These are phyloP conservation scores for Fraxinus baroniana DNA, from an alignment of 305 asterid genomes.

Conservation along the genomic window DNA sequence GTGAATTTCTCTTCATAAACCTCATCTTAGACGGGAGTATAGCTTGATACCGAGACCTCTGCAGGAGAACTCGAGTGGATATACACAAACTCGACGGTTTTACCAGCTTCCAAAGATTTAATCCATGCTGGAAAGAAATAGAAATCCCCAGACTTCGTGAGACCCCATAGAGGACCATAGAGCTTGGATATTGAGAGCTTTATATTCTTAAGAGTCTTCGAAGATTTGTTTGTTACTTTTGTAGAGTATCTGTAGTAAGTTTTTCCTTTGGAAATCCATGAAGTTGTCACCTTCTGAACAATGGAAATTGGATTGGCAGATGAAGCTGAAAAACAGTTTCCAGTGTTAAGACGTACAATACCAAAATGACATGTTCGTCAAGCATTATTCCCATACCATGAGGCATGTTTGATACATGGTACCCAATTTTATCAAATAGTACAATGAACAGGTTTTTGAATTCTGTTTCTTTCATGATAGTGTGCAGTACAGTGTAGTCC, in stretches of 20 bases:
- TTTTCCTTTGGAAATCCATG: constrained; percentile 50
- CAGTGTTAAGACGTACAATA: not conserved
- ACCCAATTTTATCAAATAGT: not conserved
- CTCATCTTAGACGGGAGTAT: constrained; percentile 36
- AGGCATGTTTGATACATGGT: not conserved
- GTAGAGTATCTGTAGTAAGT: constrained; percentile 55
- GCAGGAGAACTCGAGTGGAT: constrained; percentile 56
- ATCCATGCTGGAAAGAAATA: constrained; percentile 54
- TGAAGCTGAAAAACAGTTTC: constrained; percentile 29
- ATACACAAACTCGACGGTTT: constrained; percentile 57
- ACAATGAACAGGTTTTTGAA: not conserved
- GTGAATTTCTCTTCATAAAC: constrained; percentile 5
- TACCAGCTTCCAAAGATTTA: constrained; percentile 46
- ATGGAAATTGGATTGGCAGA: constrained; percentile 32
- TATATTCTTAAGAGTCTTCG: constrained; percentile 44
- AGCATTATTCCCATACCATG: not conserved
- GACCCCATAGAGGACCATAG: constrained; percentile 67
- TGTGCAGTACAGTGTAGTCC: not conserved
- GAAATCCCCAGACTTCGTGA: constrained; percentile 41
- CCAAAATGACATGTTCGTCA: not conserved
- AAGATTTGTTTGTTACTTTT: constrained; percentile 49
- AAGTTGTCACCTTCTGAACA: constrained; percentile 40
- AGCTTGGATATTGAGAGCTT: constrained; percentile 43
- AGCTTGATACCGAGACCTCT: constrained; percentile 46
- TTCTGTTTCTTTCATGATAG: not conserved